Percentiles rank a stretch among this genome's conserved stretches.
Evolutionary conservation across 352 stramenopile species (phyloP).

Genomic region (Pythium aphanidermatum): DNA sequence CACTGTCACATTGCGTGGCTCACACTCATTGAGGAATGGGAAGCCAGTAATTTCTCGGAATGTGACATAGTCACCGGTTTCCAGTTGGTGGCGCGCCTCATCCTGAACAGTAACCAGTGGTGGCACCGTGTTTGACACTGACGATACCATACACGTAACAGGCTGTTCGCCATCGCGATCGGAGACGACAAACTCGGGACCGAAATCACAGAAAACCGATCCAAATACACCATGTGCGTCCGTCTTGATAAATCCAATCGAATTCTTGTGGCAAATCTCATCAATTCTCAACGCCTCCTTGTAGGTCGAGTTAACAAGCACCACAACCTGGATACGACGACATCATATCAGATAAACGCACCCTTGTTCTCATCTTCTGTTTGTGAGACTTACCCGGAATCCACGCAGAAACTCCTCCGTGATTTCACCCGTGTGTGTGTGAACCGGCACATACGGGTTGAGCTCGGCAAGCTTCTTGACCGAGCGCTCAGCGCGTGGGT

Average conservation of each 20-base stretch:
- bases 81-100: conserved; percentile 95
- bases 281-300: conserved; percentile 72
- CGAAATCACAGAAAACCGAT: conserved; percentile 98
- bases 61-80: conserved; percentile 95
- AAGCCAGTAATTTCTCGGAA: conserved; percentile 95
- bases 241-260: conserved; percentile 91
- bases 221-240: conserved; percentile 93
- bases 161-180: conserved; percentile 94
- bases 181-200: conserved; percentile 89
- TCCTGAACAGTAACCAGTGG: conserved; percentile 96
- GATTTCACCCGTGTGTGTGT: conserved; percentile 56
- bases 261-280: conserved; percentile 75
- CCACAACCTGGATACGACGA: conserved; percentile 74
- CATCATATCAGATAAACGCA: too few species aligned
- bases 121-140: conserved; percentile 79
- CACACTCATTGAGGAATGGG: conserved; percentile 75
- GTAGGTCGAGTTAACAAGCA: conserved; percentile 79
- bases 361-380: too few species aligned
- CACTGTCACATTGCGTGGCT: conserved; percentile 64
- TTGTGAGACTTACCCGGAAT: conserved; percentile 53
- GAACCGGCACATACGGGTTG: conserved; percentile 95
- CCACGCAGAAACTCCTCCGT: conserved; percentile 57
- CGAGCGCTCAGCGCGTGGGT: conserved; percentile 82
- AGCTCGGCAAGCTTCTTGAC: conserved; percentile 91
- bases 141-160: conserved; percentile 91